Evolutionary conservation across 495 filamentous ascomycete species (phyloP), one percentile per base, ranked within the genome.

Genomic region (Xylaria venustula): DNA sequence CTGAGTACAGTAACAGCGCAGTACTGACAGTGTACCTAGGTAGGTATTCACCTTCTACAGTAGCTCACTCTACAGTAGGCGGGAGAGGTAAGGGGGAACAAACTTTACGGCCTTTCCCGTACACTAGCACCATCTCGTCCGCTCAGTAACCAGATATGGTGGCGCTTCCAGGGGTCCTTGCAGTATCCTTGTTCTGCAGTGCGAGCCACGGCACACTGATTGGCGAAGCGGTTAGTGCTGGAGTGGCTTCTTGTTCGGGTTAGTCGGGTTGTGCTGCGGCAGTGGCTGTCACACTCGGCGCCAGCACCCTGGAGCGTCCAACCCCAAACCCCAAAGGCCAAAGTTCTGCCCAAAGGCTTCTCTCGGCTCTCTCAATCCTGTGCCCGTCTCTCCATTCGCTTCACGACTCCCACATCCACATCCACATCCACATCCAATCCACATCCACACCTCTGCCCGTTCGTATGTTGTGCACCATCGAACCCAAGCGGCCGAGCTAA

Each of bases 41-140:
- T 48, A 48, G 45, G 20, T 48, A 48, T 19, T 8, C 17, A 28
- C 5, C 45, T 9, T 20, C 42, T 15, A 45, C 14, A n/a, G n/a
- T n/a, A n/a, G n/a, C n/a, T n/a, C n/a, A n/a, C 42, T 11, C 4
- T 34, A 34, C 30, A 34, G 5, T 34, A 34, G 11, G 4, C 11
- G 11, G 30, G 30, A 34, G 30, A 34, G 30, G 30, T 34, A 34
- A 34, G 30, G 11, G n/a, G n/a, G n/a, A n/a, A n/a, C n/a, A n/a
- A 3, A 40, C 14, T 40, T 40, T 12, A 40, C 53, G 53, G 40
- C 53, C 40, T 55, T 45, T 55, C 53, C 53, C 53, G 53, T n/a
- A n/a, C 53, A 44, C 11, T 54, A 7, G 34, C 34, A 41, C 26
- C 28, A 19, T 5, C 3, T 5, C n/a, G n/a, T n/a, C n/a, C n/a